Evolutionary conservation across 2,329 filamentous ascomycete genomes (phyloP).

Genomic region (Pseudogymnoascus sp.): DNA sequence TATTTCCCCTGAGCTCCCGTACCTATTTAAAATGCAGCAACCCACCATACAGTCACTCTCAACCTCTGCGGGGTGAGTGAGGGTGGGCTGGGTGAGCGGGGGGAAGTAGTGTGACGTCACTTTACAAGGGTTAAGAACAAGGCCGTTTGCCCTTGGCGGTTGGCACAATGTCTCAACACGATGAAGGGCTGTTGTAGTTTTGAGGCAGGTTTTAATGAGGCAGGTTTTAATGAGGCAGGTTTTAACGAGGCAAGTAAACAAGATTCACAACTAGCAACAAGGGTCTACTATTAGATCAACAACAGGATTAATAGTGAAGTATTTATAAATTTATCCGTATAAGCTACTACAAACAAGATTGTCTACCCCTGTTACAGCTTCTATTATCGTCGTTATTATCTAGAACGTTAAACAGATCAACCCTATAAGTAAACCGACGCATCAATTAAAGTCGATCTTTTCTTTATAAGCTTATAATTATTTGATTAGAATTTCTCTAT

Average conservation of each 20-base stretch:
- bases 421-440: neutral
- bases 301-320: neutral
- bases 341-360: neutral
- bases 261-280: neutral
- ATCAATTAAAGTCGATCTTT: neutral
- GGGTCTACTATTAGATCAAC: neutral
- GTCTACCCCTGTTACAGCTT: neutral
- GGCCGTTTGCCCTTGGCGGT: neutral
- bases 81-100: too few species aligned
- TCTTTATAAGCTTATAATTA: neutral
- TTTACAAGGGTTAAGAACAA: neutral
- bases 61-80: too few species aligned
- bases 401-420: neutral
- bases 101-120: too few species aligned
- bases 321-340: neutral
- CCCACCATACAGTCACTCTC: too few species aligned
- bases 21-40: too few species aligned
- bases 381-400: neutral
- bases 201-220: neutral
- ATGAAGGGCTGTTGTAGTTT: neutral
- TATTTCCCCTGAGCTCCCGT: too few species aligned
- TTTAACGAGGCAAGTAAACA: neutral
- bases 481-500: neutral
- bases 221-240: neutral
- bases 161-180: neutral